Evolutionary conservation across 164 flowering plant species (phyloP).

Genomic region (Chimonanthus salicifolius): DNA sequence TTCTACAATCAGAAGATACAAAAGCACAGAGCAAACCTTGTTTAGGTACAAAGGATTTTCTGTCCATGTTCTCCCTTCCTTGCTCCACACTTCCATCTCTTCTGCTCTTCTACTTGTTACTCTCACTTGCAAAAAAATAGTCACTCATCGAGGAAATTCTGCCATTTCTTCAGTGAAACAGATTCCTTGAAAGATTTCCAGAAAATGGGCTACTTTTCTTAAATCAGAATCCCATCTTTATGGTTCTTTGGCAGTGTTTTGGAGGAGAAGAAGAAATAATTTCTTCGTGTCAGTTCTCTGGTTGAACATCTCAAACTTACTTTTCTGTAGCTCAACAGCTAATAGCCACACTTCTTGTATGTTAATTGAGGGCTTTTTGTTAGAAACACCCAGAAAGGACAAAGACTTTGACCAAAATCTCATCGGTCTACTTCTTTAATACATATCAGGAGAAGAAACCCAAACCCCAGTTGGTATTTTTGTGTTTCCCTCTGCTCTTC

Average conservation of each 20-base stretch:
- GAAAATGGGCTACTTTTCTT: neutral
- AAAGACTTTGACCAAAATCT: neutral
- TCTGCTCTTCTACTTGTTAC: neutral
- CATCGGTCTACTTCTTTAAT: neutral
- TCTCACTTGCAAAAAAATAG: neutral
- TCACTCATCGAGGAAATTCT: neutral
- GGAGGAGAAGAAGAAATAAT: too few relatives aligned
- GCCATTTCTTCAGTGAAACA: neutral
- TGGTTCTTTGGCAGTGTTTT: neutral
- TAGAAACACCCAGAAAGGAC: neutral
- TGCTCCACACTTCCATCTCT: neutral
- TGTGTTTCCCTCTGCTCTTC: neutral
- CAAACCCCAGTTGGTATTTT: conserved; percentile 7
- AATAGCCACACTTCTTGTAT: neutral
- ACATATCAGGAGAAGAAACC: neutral
- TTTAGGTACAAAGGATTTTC: neutral
- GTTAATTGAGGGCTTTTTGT: neutral
- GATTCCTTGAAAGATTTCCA: neutral
- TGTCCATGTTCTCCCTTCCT: conserved; percentile 1
- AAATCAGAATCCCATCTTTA: neutral
- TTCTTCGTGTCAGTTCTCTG: neutral
- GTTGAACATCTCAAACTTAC: too few relatives aligned
- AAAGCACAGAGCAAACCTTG: neutral
- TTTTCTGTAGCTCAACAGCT: conserved; percentile 6
- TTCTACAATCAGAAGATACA: conserved; percentile 7